Conservation (phyloP, 73 alveolate genomes). For the Blepharisma stoltei region DNA sequence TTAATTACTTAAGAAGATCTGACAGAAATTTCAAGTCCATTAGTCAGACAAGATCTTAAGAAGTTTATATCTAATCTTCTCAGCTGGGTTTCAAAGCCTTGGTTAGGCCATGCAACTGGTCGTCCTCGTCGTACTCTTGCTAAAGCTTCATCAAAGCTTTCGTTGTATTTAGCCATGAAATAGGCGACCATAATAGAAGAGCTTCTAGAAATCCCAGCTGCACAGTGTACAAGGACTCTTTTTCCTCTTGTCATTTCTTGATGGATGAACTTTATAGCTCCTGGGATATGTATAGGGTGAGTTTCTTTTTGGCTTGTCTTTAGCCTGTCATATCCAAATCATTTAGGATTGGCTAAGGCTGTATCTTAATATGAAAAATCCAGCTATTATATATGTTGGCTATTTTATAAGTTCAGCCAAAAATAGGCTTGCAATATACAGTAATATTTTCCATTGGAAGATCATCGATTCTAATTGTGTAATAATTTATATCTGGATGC, state of each 20-base stretch:
- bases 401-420: too few species aligned
- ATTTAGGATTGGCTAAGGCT: too few species aligned
- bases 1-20: too few species aligned
- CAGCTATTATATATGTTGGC: too few species aligned
- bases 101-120: conserved; percentile 30
- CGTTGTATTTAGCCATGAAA: conserved; percentile 42
- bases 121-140: conserved; percentile 28
- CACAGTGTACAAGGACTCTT: conserved; percentile 58
- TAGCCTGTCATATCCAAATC: too few species aligned
- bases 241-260: conserved; percentile 11
- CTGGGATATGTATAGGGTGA: background rate
- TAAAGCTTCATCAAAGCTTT: conserved; percentile 33
- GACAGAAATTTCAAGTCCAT: too few species aligned
- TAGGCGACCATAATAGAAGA: conserved; percentile 52
- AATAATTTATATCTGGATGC: background rate
- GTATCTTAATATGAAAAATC: too few species aligned
- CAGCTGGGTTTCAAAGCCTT: conserved; percentile 35
- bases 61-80: conserved; percentile 12
- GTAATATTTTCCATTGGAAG: background rate
- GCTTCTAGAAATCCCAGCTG: conserved; percentile 54
- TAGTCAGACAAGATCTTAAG: too few species aligned
- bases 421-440: too few species aligned
- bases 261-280: background rate
- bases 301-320: too few species aligned
- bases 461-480: background rate